These are phyloP conservation scores for Dalbergia cultrata DNA, from an alignment of 306 rosid species.

Conservation along the genomic window DNA sequence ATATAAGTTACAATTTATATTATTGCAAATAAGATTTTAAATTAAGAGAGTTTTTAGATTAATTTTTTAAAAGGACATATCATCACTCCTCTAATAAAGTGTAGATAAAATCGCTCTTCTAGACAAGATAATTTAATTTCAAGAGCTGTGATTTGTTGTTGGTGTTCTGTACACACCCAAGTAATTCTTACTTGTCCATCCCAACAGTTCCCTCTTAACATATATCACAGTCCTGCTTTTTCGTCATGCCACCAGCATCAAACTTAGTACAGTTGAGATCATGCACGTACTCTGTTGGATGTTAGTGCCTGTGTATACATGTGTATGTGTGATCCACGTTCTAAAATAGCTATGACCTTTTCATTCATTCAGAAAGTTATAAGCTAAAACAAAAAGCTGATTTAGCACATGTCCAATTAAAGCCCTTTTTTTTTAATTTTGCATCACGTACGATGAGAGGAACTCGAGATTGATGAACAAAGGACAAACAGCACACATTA, in stretches of 20 bases:
- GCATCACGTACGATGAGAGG: slow-evolving; percentile 18
- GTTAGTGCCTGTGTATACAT: neutral
- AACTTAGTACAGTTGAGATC: neutral
- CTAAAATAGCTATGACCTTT: slow-evolving; percentile 13
- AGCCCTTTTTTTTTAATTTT: slow-evolving; percentile 6
- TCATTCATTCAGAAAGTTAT: slow-evolving; percentile 30
- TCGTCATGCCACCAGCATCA: neutral
- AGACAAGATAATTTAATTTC: too few relatives aligned
- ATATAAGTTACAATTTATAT: too few relatives aligned
- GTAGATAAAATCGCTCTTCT: too few relatives aligned
- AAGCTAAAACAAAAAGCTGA: slow-evolving; percentile 36
- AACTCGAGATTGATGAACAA: slow-evolving; percentile 49
- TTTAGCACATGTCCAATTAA: slow-evolving; percentile 31
- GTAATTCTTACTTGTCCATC: neutral
- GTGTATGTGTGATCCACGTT: neutral
- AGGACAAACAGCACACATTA: slow-evolving; percentile 48
- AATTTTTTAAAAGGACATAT: too few relatives aligned
- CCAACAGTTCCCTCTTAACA: neutral
- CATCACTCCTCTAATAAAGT: too few relatives aligned
- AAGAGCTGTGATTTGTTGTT: too few relatives aligned
- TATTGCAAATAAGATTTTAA: too few relatives aligned
- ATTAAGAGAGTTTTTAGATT: too few relatives aligned
- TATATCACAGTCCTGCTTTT: neutral
- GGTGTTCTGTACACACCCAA: too few relatives aligned
- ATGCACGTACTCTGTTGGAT: slow-evolving; percentile 1